Base-by-base conservation (phyloP, 2,329 filamentous ascomycete species). In the Ustulina deusta region DNA sequence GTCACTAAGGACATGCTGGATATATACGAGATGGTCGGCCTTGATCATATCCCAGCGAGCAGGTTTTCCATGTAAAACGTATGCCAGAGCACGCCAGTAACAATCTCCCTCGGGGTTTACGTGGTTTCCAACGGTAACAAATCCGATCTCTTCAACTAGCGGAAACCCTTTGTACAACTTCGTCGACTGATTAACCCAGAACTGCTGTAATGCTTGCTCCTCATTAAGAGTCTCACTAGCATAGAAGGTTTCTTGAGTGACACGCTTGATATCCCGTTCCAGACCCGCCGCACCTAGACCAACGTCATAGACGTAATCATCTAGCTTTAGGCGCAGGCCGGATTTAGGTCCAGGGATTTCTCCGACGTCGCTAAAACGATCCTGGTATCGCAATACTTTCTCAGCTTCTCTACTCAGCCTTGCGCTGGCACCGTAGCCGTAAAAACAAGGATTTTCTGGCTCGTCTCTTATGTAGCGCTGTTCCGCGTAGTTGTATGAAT, bases 41-140 rank as follows among this genome's bases (percentile, higher is more conserved):
- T 80, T 80, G 63, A 79, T 74, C 1, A 77, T 64, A 13, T 74
- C 55, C 75, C 75, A 77, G 46, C 68, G 68, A 25, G 51, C 32
- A 9, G 69, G 51, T 13, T 63, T 69, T 27, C 78, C 78, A 59
- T 79, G 77, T 3, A 79, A 32, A 15, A 63, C 66, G 11, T 75
- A 71, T 6, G 77, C 72, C 6, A 79, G 36, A 9, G 77, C 69
- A 38, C 75, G 71, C 77, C 77, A 80, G 73, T 78, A 80, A 69
- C 79, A 79, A 56, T 77, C 69, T 1, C 74, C 75, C 1, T 32
- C n/a, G 0, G 72, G 70, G 0, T 55, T 54, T 6, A 3, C 27
- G 34, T 60, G 17, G 60, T 80, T 80, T 11, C 40, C 49, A 5
- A 73, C 68, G 2, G 71, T 69, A 29, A 76, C 54, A 54, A 80